Percentiles rank a stretch among this genome's conserved stretches.
phyloP scores from a whole-genome alignment of 2,329 filamentous ascomycete genomes.

The Cercospora berteroae region DNA sequence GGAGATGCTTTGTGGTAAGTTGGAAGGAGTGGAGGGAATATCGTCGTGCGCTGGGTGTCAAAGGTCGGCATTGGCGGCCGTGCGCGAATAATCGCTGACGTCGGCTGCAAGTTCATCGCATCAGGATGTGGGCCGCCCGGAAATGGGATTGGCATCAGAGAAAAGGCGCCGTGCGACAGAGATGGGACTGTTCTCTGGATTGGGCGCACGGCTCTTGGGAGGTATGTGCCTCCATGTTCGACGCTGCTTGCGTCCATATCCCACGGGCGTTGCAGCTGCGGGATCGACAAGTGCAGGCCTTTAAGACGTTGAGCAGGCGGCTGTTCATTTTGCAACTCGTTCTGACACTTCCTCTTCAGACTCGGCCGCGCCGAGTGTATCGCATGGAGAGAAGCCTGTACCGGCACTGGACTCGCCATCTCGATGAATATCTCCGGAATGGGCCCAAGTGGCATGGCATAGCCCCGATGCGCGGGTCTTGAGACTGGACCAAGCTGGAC shows the following conservation, averaged over 20 bases:
- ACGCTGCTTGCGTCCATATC: neutral
- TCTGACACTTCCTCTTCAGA: slow-evolving; percentile 3
- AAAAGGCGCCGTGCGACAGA: neutral
- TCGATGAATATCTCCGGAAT: neutral
- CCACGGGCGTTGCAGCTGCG: neutral
- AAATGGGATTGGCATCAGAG: neutral
- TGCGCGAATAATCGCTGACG: neutral
- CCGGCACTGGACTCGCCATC: neutral
- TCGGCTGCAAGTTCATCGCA: neutral
- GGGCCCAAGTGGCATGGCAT: neutral
- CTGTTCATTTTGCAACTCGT: neutral
- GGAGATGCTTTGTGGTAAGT: slow-evolving; percentile 6
- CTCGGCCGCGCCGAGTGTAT: neutral
- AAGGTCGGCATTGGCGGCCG: neutral
- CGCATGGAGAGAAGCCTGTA: neutral
- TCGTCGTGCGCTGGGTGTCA: neutral
- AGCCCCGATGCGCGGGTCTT: neutral
- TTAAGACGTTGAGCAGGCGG: neutral
- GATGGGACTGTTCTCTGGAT: neutral
- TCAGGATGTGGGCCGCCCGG: neutral
- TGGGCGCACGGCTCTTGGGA: neutral
- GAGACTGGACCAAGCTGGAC: neutral
- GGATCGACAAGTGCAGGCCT: neutral
- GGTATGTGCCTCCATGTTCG: neutral
- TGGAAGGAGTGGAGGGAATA: slow-evolving; percentile 6